Conservation (phyloP, 2,329 filamentous ascomycete species). For the Fusarium sp. region DNA sequence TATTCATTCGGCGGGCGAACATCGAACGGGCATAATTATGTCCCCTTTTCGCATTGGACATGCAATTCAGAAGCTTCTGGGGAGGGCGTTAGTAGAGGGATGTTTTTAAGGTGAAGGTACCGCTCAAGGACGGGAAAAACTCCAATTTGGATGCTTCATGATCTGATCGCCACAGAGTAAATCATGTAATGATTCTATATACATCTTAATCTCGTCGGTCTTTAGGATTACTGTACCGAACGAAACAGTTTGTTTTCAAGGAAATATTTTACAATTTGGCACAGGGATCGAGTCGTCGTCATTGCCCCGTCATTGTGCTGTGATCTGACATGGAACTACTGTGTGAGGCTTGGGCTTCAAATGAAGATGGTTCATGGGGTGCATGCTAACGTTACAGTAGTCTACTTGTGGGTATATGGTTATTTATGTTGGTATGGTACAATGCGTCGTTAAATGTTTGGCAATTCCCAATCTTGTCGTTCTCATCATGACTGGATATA, state of each 20-base stretch:
- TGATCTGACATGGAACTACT: background rate
- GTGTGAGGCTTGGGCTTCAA: background rate
- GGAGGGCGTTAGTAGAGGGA: conserved; percentile 36
- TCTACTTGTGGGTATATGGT: background rate
- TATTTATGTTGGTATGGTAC: background rate
- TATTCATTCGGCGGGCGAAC: conserved; percentile 35
- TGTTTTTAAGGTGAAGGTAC: conserved; percentile 26
- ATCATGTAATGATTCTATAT: conserved; percentile 42
- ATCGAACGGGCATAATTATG: conserved; percentile 35
- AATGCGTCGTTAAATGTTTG: background rate
- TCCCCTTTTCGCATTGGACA: conserved; percentile 22
- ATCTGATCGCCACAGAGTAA: conserved; percentile 35
- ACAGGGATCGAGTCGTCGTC: background rate
- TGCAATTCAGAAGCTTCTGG: conserved; percentile 24
- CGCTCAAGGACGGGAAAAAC: conserved; percentile 20
- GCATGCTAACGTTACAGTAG: background rate
- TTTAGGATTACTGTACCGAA: conserved; percentile 10
- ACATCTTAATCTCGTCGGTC: conserved; percentile 39
- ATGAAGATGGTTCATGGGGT: background rate
- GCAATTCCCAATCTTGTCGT: background rate
- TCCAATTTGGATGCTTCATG: conserved; percentile 35
- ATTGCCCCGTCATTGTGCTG: background rate
- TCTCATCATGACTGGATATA: background rate
- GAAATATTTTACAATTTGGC: conserved; percentile 1
- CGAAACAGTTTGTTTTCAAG: conserved; percentile 7